Percentiles rank a stretch among this genome's conserved stretches.
These are phyloP conservation scores for Cryoendolithus antarcticus DNA, from an alignment of 2,329 filamentous ascomycete species.

Conservation along the genomic window DNA sequence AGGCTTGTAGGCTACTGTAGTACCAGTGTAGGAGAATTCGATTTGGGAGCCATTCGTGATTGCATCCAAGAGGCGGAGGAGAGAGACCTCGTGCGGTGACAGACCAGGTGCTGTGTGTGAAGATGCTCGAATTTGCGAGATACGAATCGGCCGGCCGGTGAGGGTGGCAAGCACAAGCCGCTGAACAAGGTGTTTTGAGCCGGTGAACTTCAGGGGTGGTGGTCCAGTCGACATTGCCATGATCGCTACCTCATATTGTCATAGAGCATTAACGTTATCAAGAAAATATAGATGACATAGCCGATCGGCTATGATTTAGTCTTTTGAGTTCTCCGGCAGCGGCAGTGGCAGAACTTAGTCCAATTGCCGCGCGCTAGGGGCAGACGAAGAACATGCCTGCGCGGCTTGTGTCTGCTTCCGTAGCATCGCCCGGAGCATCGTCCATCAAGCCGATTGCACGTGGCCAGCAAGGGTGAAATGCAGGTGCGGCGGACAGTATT, in stretches of 20 bases:
- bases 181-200: slow-evolving; percentile 69
- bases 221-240: slow-evolving; percentile 18
- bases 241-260: slow-evolving; percentile 1
- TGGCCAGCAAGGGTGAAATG: too few relatives aligned
- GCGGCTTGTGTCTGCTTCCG: too few relatives aligned
- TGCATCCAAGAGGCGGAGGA: slow-evolving; percentile 84
- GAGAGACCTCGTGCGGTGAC: slow-evolving; percentile 84
- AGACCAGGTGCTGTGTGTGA: slow-evolving; percentile 82
- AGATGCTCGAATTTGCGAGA: slow-evolving; percentile 82
- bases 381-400: too few relatives aligned
- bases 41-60: slow-evolving; percentile 91
- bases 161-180: slow-evolving; percentile 83
- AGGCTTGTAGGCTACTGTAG: slow-evolving; percentile 80
- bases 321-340: too few relatives aligned
- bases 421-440: too few relatives aligned
- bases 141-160: slow-evolving; percentile 77
- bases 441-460: too few relatives aligned
- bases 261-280: too few relatives aligned
- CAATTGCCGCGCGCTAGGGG: too few relatives aligned
- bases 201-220: slow-evolving; percentile 48
- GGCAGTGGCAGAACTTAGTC: too few relatives aligned
- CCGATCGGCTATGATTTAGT: too few relatives aligned
- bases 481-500: too few relatives aligned
- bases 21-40: slow-evolving; percentile 94
- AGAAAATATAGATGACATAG: too few relatives aligned